Conservation (phyloP, 1,284 basidiomycete species). For the Ganoderma meredithae region DNA sequence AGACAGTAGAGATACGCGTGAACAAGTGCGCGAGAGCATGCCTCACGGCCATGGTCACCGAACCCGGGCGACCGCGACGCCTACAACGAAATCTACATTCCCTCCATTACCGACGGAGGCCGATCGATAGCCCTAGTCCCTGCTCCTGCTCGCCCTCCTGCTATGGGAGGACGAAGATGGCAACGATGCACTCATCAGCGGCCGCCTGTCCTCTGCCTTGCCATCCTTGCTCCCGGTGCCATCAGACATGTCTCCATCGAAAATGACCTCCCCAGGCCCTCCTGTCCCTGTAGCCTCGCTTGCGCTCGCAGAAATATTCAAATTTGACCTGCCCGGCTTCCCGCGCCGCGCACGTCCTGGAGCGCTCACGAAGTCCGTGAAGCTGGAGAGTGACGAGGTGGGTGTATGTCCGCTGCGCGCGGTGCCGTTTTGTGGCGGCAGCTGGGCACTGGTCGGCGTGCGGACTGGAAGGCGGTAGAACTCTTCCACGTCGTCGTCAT, state of each 20-base stretch:
- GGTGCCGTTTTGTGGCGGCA: constrained; percentile 33
- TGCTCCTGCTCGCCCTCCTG: constrained; percentile 33
- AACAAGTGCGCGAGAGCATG: constrained; percentile 4
- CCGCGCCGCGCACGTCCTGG: constrained; percentile 44
- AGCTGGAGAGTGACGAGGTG: constrained; percentile 50
- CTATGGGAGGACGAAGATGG: constrained; percentile 30
- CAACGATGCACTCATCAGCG: constrained; percentile 26
- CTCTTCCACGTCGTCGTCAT: constrained; percentile 62
- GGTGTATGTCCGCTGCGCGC: constrained; percentile 35
- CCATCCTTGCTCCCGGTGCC: constrained; percentile 34
- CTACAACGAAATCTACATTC: not conserved
- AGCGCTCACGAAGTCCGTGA: constrained; percentile 67
- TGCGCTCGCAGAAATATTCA: constrained; percentile 37
- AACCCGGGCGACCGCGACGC: constrained; percentile 5
- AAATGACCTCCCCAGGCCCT: constrained; percentile 50
- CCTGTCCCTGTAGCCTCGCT: constrained; percentile 29
- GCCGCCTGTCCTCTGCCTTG: constrained; percentile 30
- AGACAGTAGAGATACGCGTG: constrained; percentile 11
- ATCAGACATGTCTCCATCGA: constrained; percentile 56
- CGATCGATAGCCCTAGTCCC: constrained; percentile 24
- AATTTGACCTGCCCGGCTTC: constrained; percentile 39
- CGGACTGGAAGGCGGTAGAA: constrained; percentile 70
- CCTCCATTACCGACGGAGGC: not conserved
- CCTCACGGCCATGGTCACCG: not conserved
- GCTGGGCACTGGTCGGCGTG: constrained; percentile 37